These are phyloP conservation scores for Microbotryomycetes sp. DNA, from an alignment of 1,284 basidiomycete genomes.

Conservation along the genomic window DNA sequence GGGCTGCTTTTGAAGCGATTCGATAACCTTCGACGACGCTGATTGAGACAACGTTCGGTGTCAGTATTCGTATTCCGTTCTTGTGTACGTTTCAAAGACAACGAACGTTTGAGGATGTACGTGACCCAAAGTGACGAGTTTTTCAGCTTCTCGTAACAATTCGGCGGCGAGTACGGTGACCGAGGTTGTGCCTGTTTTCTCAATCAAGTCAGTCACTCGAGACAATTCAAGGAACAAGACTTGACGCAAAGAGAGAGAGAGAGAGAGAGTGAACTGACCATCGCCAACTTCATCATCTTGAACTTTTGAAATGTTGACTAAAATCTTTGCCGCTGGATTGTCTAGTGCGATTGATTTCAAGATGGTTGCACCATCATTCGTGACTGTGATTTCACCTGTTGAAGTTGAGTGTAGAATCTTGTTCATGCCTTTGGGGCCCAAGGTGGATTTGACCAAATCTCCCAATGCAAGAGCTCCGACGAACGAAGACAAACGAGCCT, in stretches of 20 bases:
- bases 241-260: not conserved
- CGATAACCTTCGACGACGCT: slow-evolving; percentile 91
- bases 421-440: slow-evolving; percentile 78
- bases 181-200: slow-evolving; percentile 58
- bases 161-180: slow-evolving; percentile 86
- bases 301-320: slow-evolving; percentile 99
- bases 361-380: slow-evolving; percentile 98
- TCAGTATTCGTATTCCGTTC: not conserved
- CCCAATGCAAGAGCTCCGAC: slow-evolving; percentile 94
- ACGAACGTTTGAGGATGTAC: slow-evolving; percentile 88
- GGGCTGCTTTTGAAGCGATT: slow-evolving; percentile 79
- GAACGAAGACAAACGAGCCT: slow-evolving; percentile 87
- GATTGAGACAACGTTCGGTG: rapidly evolving
- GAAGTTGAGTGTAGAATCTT: slow-evolving; percentile 83
- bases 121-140: slow-evolving; percentile 75
- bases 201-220: not conserved
- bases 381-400: slow-evolving; percentile 89
- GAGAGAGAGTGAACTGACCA: slow-evolving; percentile 55
- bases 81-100: not conserved
- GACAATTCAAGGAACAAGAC: not conserved
- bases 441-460: slow-evolving; percentile 95
- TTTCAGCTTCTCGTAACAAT: slow-evolving; percentile 89
- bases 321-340: slow-evolving; percentile 97
- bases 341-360: slow-evolving; percentile 95
- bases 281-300: slow-evolving; percentile 99